Base-by-base conservation (phyloP, 306 rosid species). In the Spatholobus suberectus region DNA sequence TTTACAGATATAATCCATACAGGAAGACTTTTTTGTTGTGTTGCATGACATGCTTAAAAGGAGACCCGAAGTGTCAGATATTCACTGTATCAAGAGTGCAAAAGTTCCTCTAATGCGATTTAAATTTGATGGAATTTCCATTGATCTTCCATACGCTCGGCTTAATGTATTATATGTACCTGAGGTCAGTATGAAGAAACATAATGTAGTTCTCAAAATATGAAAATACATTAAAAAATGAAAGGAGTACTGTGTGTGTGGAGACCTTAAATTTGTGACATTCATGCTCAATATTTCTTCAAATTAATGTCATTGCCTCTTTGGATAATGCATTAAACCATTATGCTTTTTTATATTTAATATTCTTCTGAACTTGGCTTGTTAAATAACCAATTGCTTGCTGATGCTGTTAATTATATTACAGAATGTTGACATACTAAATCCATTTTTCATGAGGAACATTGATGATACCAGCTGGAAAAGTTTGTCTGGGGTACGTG, bases 401-500 rank as follows among this genome's bases (percentile, higher is more conserved):
- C 24, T 73, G 15, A 20, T 14, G 15, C 5, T 21, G 41, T 74
- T 26, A 10, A 55, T 79, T 70, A n/a, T 52, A 23, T 8, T 57
- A 9, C 82, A 88, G 91, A 73, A 80, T 20, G 89, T 85, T 65
- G 91, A 88, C 73, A 59, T 88, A 71, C 77, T 85, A 66, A 79
- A 71, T 20, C 90, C 90, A 57, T 88, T 79, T 78, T 88, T 85
- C 78, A 23, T 34, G 76, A 76, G 79, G 76, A 83, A 72, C 59
- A 85, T 88, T 65, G 87, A 88, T 43, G 85, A 80, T 2, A 85
- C 87, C 21, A 88, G 91, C 78, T 88, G 89, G 91, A 88, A 76
- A 83, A 88, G 91, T 74, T 80, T 88, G 87, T 88, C 91, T 14
- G 91, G 91, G 1, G 87, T 88, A 41, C 85, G 87, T 38, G 91